These are phyloP conservation scores for Malassezia brasiliensis DNA, from an alignment of 1,284 basidiomycete genomes.

Conservation along the genomic window DNA sequence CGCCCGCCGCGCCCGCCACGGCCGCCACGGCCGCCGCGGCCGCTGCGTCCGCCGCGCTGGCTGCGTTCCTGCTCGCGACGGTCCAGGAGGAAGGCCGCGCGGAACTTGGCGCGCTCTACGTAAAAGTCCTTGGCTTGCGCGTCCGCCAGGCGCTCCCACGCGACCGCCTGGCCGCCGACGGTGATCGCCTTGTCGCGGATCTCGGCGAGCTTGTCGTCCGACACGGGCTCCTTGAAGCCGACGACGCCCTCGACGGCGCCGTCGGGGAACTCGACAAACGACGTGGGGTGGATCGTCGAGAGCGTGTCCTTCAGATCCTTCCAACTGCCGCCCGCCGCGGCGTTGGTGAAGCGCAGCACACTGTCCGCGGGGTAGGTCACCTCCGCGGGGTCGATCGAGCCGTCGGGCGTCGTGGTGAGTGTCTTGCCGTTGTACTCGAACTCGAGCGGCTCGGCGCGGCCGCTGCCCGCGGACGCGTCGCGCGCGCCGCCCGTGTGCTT, in stretches of 20 bases:
- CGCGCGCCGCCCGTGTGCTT: constrained; percentile 35
- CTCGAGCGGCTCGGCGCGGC: constrained; percentile 45
- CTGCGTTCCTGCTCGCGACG: constrained; percentile 29
- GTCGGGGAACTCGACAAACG: constrained; percentile 31
- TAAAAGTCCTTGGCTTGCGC: constrained; percentile 64
- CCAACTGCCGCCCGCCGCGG: constrained; percentile 50
- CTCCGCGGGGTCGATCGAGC: constrained; percentile 61
- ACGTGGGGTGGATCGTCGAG: constrained; percentile 32
- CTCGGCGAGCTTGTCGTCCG: constrained; percentile 51
- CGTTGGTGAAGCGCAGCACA: constrained; percentile 59
- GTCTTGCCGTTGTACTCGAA: constrained; percentile 49
- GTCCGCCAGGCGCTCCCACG: constrained; percentile 51
- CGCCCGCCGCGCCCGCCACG: constrained; percentile 13
- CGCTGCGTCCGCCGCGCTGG: constrained; percentile 54
- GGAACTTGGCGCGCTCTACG: constrained; percentile 60
- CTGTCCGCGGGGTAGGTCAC: constrained; percentile 60
- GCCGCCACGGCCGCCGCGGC: constrained; percentile 42
- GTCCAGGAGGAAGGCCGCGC: constrained; percentile 52
- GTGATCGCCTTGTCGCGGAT: constrained; percentile 50
- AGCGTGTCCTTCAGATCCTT: constrained; percentile 52
- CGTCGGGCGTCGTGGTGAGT: constrained; percentile 60
- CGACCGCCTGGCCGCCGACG: constrained; percentile 49
- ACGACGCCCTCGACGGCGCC: constrained; percentile 50
- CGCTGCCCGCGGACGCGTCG: constrained; percentile 45
- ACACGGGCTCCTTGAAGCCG: constrained; percentile 49